Evolutionary conservation across 2,329 filamentous ascomycete genomes (phyloP).

Genomic region (Gnomoniopsis sp.): DNA sequence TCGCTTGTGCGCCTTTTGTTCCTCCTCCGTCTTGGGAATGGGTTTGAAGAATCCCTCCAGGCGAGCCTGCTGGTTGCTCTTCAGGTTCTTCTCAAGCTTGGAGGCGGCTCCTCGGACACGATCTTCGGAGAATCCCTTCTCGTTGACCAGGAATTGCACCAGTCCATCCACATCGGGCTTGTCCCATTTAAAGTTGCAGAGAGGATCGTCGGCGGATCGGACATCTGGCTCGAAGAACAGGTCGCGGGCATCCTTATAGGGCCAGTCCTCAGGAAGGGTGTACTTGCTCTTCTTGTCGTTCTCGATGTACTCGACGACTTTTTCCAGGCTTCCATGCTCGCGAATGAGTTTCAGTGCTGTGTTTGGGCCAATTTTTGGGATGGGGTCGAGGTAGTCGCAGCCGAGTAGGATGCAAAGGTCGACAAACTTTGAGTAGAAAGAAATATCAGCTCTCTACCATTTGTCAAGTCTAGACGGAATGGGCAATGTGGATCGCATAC

Average conservation of each 20-base stretch:
- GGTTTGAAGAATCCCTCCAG: slow-evolving; percentile 98
- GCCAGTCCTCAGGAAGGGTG: slow-evolving; percentile 92
- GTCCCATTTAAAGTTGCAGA: slow-evolving; percentile 98
- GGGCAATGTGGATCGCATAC: slow-evolving; percentile 40
- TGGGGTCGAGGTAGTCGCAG: slow-evolving; percentile 95
- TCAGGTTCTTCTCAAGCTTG: slow-evolving; percentile 83
- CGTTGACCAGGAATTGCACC: slow-evolving; percentile 82
- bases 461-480: neutral
- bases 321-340: slow-evolving; percentile 84
- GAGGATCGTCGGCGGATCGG: slow-evolving; percentile 72
- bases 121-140: slow-evolving; percentile 97
- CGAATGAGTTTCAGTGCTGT: slow-evolving; percentile 93
- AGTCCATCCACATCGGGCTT: slow-evolving; percentile 87
- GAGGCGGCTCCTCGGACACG: slow-evolving; percentile 76
- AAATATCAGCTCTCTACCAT: neutral
- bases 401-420: slow-evolving; percentile 96
- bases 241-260: slow-evolving; percentile 83
- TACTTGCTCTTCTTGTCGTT: slow-evolving; percentile 77
- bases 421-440: slow-evolving; percentile 66
- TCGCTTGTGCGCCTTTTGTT: slow-evolving; percentile 82
- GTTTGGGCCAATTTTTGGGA: slow-evolving; percentile 88
- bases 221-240: slow-evolving; percentile 93
- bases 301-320: slow-evolving; percentile 77
- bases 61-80: slow-evolving; percentile 84
- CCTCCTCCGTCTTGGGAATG: slow-evolving; percentile 79